Evolutionary conservation across 2,329 filamentous ascomycete species (phyloP), one percentile per base, ranked within the genome.

Genomic region (Taxawa tesnikishii): DNA sequence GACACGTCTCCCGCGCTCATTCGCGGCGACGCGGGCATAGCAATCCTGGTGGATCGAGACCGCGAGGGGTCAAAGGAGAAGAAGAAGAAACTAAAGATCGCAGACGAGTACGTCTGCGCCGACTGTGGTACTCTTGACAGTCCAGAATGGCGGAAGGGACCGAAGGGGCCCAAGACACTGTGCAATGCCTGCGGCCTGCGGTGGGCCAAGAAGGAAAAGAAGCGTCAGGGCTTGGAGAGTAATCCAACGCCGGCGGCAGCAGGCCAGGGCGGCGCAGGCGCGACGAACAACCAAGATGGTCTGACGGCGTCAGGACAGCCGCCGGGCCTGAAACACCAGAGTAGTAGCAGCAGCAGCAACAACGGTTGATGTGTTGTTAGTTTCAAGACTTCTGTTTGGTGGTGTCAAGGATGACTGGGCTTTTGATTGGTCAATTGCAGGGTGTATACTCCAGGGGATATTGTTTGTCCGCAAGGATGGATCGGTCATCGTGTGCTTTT

Each of bases 51-150:
- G 19, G 84, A 93, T 42, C 75, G 84, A 40, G 83, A 90, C 37
- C 68, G 70, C 10, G 65, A 79, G 29, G 68, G 68, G 9, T 76
- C 72, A 1, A 87, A 93, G 58, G 87, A 93, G 57, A 92, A 79
- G 53, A 77, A 92, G 65, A 82, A 81, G 64, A 93, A 93, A 54
- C 63, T 83, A 28, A 94, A 94, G 54, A 68, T 68, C 26, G 65
- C 67, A 7, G 70, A 94, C 50, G 87, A 94, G 63, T 94, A 94
- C 51, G 83, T 94, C 23, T 96, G 88, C 56, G 88, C 83, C 1
- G 88, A 94, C 55, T 96, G 88, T 58, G 87, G 88, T 65, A 94
- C 84, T 0, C 68, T 92, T 25, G 87, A 94, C 50, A 93, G 83
- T 11, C 88, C 88, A 0, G 88, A 96, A 62, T 96, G 88, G 88